Evolutionary conservation across 345 rosid genomes (phyloP), one percentile per base, ranked within the genome.

Genomic region (Barbarea vulgaris): DNA sequence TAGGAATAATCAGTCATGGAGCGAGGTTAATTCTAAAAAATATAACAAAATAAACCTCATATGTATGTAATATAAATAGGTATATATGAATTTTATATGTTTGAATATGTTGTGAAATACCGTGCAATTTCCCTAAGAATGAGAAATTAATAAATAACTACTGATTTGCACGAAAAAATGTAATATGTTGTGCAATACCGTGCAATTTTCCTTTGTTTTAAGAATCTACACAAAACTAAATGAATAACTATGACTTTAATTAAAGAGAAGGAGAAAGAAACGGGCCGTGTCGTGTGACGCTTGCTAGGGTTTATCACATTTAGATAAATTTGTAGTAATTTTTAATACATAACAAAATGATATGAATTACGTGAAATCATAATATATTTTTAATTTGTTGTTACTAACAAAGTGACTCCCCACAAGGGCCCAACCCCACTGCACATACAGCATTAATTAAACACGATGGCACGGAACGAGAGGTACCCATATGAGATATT

Each of bases 221-320:
- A 66, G 18, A 48, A 34, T 22, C 3, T 15, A 51, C 69, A 61
- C 58, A 46, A 63, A 70, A 28, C 6, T 18, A n/a, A 65, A 64
- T 27, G 24, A 30, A 50, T 48, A 17, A 59, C n/a, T 1, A 67
- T 48, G 10, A 21, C n/a, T 17, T 47, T 17, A 63, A 37, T 24
- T 54, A 25, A 27, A 63, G 9, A 14, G 55, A 50, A 56, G 37
- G 81, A 41, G 64, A 42, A 78, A 52, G 41, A 59, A 72, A 72
- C 77, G 77, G 74, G 52, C 77, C 81, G 81, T 78, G 81, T 72
- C 77, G 81, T 65, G 69, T 78, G 73, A 78, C 64, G 77, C 73
- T 71, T 66, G 58, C 34, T 72, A 78, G 73, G 74, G 68, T 78
- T 78, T 71, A 62, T 46, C 63, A 30, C 41, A 58, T n/a, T 57